Evolutionary conservation across 495 filamentous ascomycete genomes (phyloP).

Genomic region (Trichoderma erinaceum): DNA sequence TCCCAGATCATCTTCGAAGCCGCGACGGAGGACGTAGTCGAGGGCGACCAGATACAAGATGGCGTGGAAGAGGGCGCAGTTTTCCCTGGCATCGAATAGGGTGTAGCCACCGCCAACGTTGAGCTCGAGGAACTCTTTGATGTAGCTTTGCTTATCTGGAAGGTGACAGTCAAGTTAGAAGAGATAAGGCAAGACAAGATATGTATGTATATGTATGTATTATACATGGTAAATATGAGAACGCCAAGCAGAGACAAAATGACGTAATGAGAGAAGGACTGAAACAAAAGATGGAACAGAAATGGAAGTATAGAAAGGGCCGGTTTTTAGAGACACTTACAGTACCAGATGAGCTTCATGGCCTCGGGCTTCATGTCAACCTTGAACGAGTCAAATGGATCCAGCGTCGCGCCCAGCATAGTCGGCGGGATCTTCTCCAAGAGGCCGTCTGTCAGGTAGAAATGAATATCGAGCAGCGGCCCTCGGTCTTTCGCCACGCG

Average conservation of each 20-base stretch:
- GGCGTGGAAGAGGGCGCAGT: background rate
- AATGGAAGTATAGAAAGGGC: no score
- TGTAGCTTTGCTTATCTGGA: background rate
- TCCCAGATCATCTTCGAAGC: background rate
- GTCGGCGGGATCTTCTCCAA: background rate
- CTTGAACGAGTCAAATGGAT: background rate
- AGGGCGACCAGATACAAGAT: slow-evolving; percentile 1
- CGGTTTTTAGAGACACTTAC: background rate
- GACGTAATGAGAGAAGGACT: background rate
- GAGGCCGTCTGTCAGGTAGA: background rate
- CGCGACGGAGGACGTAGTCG: background rate
- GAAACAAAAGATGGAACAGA: background rate
- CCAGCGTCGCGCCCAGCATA: background rate
- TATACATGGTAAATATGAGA: background rate
- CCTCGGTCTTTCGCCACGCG: background rate
- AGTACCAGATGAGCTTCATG: background rate
- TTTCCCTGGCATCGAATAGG: background rate
- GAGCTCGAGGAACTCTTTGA: slow-evolving; percentile 1
- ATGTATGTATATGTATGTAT: background rate
- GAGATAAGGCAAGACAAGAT: background rate
- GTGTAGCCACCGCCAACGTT: background rate
- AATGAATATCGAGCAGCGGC: background rate
- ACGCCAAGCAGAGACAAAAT: background rate
- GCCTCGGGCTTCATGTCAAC: background rate
- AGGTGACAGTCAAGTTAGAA: no score